These are phyloP conservation scores for Martensiomyces pterosporus DNA, from an alignment of 192 early-diverging fungal species.

Conservation along the genomic window DNA sequence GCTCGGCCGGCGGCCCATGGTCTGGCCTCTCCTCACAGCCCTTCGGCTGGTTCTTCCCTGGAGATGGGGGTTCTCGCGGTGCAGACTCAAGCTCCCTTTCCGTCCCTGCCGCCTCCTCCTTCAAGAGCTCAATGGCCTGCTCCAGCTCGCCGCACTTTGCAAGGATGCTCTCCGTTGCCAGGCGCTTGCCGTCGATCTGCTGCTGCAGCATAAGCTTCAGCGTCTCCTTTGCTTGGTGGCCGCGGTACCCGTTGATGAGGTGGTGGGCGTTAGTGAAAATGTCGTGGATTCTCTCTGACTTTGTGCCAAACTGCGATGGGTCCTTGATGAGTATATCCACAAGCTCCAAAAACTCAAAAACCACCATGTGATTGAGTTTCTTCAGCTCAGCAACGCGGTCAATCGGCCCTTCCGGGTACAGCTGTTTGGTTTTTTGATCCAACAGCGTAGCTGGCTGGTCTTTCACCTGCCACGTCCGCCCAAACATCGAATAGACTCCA, in stretches of 20 bases:
- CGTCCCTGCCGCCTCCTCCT: conserved; percentile 16
- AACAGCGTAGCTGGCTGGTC: conserved; percentile 55
- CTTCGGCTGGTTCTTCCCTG: no score
- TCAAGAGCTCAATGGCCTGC: conserved; percentile 14
- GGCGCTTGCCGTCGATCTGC: conserved; percentile 53
- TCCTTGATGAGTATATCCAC: conserved; percentile 61
- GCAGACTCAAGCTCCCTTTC: conserved; percentile 4
- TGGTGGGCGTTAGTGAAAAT: conserved; percentile 80
- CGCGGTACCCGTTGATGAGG: conserved; percentile 77
- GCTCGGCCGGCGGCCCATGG: not conserved
- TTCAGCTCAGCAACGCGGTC: conserved; percentile 66
- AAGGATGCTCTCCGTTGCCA: conserved; percentile 13
- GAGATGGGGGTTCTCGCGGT: no score
- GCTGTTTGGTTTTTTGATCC: conserved; percentile 61
- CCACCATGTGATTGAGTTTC: conserved; percentile 55
- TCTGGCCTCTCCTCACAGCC: not conserved
- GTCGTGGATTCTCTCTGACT: conserved; percentile 63
- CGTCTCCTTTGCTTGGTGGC: conserved; percentile 73
- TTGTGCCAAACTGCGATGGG: conserved; percentile 51
- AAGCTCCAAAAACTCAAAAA: conserved; percentile 68
- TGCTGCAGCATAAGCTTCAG: conserved; percentile 62
- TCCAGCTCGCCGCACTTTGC: conserved; percentile 26
- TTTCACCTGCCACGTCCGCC: conserved; percentile 63
- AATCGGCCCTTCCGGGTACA: conserved; percentile 59
- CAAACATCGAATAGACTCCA: conserved; percentile 61